Evolutionary conservation across 1,284 basidiomycete species (phyloP), one percentile per base, ranked within the genome.

Genomic region (Sanguinoderma infundibulare): DNA sequence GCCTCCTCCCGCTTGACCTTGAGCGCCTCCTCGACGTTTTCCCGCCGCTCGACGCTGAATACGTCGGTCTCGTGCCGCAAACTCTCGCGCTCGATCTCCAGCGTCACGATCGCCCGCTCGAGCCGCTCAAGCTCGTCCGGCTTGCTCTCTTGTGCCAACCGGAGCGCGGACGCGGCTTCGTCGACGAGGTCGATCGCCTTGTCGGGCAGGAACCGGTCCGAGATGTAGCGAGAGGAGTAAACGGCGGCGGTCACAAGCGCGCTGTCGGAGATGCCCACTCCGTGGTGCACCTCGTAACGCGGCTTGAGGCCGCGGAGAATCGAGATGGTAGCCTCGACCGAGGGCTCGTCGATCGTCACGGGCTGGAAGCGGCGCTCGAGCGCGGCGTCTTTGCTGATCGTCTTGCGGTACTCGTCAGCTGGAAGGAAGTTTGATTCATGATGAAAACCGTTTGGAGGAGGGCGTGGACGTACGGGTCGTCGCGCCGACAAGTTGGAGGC

Each of bases 151-250:
- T 96, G 95, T 1, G 95, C 91, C 4, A 98, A 85, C 1, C 95
- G 87, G n/a, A 98, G 80, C 0, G 94, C 81, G 6, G 92, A 93
- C 6, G 92, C 92, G 1, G 95, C 94, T 75, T 97, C 95, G 74
- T 98, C 96, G 2, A 98, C 86, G 2, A 97, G 83, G 74, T 95
- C 92, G 59, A 95, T 94, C 5, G 92, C 92, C 74, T 95, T 96
- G 79, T 97, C 95, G 0, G 95, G 95, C 1, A 96, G 81, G 74
- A 86, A 94, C 1, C 95, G 85, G 72, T 95, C 92, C 0, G 93
- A 88, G 66, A 97, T 88, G 73, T 96, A 96, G 8, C 94, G 85
- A 44, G 92, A 86, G 2, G 86, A 80, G 67, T 95, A 94, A 3
- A 94, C 87, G 1, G 93, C 92, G n/a, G 92, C 91, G 1, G 93